Conservation (phyloP, 1,284 basidiomycete species). For the Rhizoctonia solani region DNA sequence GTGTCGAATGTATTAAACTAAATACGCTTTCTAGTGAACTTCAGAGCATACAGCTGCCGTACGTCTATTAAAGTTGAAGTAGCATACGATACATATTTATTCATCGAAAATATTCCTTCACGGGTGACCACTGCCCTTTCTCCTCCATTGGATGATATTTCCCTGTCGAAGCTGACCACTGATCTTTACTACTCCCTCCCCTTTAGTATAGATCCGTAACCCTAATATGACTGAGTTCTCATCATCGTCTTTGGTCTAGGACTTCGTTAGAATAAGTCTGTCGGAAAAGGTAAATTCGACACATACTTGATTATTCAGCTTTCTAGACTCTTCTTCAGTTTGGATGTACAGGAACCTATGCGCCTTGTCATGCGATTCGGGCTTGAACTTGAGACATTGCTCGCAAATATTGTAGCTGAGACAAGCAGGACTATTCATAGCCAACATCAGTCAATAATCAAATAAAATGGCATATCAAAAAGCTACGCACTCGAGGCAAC, state of each 20-base stretch:
- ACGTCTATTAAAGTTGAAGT: too few relatives aligned
- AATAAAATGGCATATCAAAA: too few relatives aligned
- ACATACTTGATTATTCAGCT: constrained; percentile 17
- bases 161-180: constrained; percentile 36
- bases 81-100: too few relatives aligned
- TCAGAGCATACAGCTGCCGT: too few relatives aligned
- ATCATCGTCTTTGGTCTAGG: constrained; percentile 12
- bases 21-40: too few relatives aligned
- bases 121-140: too few relatives aligned
- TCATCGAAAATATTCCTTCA: too few relatives aligned
- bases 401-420: background rate
- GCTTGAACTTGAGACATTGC: background rate
- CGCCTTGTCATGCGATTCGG: background rate
- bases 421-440: background rate
- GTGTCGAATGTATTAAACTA: too few relatives aligned
- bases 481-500: constrained; percentile 31
- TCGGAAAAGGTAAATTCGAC: background rate
- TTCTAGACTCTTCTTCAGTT: constrained; percentile 1
- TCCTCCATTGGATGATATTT: too few relatives aligned
- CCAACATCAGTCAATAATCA: background rate
- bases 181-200: constrained; percentile 10
- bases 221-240: constrained; percentile 31
- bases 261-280: background rate
- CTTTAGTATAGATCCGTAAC: constrained; percentile 34
- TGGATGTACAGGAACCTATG: constrained; percentile 13